Conservation (phyloP, 2,329 filamentous ascomycete species). For the Fusarium sp. region DNA sequence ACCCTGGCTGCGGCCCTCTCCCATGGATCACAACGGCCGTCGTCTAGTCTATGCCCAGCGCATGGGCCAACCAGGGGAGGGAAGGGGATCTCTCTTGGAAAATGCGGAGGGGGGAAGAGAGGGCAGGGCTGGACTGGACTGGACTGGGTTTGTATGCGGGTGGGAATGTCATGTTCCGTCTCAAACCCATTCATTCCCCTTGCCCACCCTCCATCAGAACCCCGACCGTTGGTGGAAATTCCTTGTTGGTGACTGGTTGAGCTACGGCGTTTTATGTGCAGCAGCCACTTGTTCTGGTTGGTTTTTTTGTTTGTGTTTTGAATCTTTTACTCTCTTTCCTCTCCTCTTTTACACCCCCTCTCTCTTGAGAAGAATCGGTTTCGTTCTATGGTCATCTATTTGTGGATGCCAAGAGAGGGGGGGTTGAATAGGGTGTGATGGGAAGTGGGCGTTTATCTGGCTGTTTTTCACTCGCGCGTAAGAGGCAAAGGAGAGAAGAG, state of each 20-base stretch:
- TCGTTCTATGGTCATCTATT: background rate
- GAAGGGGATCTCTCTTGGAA: conserved; percentile 11
- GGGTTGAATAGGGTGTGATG: conserved; percentile 2
- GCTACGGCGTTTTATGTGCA: conserved; percentile 33
- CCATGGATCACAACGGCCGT: conserved; percentile 11
- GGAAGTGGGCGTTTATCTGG: conserved; percentile 27
- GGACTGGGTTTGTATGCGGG: conserved; percentile 12
- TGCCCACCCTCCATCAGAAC: background rate
- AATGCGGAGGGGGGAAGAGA: conserved; percentile 5
- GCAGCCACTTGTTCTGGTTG: conserved; percentile 34
- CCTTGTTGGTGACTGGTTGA: conserved; percentile 21
- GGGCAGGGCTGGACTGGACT: background rate
- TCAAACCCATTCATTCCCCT: conserved; percentile 5
- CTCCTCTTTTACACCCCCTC: background rate
- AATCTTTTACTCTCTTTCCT: conserved; percentile 12
- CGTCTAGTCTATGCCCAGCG: conserved; percentile 7
- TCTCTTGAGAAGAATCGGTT: conserved; percentile 10
- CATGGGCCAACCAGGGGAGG: conserved; percentile 12
- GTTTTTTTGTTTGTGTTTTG: conserved; percentile 1
- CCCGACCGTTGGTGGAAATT: conserved; percentile 4
- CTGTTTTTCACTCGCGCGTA: conserved; percentile 18
- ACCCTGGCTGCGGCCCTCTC: background rate
- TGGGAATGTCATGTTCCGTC: background rate
- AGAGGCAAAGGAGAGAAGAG: conserved; percentile 24
- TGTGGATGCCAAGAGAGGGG: conserved; percentile 29